Conservation (phyloP, 108 stramenopile species). For the Nitzschia palea region DNA sequence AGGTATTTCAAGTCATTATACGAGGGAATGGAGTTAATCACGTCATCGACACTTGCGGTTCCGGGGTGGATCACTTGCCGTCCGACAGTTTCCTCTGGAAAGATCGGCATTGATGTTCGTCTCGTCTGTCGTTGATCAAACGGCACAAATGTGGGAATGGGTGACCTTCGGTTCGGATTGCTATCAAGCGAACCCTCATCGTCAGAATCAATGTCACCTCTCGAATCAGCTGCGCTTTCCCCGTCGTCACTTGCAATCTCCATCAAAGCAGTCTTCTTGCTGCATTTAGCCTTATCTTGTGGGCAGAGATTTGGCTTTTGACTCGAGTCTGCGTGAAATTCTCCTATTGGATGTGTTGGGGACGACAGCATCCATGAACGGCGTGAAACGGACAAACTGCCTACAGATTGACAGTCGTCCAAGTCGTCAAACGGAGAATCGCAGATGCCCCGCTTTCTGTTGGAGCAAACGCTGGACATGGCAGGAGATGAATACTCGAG, state of each 20-base stretch:
- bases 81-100: not conserved
- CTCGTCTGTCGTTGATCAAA: constrained; percentile 5
- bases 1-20: constrained; percentile 73
- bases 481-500: constrained; percentile 19
- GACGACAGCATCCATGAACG: not conserved
- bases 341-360: not conserved
- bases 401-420: constrained; percentile 6
- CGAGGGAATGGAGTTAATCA: constrained; percentile 57
- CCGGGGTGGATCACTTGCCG: not conserved
- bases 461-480: constrained; percentile 16
- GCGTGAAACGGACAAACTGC: constrained; percentile 9
- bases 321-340: not conserved
- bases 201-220: constrained; percentile 5
- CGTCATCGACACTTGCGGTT: constrained; percentile 24
- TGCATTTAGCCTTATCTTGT: not conserved
- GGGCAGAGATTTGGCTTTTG: not conserved
- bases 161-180: not conserved
- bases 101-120: not conserved
- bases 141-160: constrained; percentile 10
- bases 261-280: constrained; percentile 7
- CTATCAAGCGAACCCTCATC: not conserved
- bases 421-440: constrained; percentile 14
- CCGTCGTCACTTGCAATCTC: constrained; percentile 14
- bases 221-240: constrained; percentile 9
- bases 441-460: constrained; percentile 31